Evolutionary conservation across 2,329 filamentous ascomycete species (phyloP).

Genomic region (Trichoderma brevicompactum): DNA sequence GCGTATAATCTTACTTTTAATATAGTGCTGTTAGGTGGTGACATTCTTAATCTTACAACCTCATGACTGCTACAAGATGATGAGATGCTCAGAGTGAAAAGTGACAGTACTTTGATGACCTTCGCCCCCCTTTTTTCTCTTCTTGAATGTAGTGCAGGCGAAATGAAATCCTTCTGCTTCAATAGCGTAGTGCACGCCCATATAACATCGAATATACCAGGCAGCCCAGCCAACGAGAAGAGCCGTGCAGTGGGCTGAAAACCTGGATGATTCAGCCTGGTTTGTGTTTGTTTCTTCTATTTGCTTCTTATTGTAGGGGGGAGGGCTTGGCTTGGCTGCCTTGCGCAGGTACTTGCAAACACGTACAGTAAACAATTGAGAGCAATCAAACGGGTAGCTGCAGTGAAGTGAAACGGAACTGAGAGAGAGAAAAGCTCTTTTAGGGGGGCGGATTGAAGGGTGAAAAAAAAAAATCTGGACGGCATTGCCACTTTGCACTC

Average conservation of each 20-base stretch:
- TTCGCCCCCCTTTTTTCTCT: not conserved
- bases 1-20: slow-evolving; percentile 9
- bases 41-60: not conserved
- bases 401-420: slow-evolving; percentile 15
- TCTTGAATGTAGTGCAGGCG: too few relatives aligned
- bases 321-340: not conserved
- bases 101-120: too few relatives aligned
- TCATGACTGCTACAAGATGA: not conserved
- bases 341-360: not conserved
- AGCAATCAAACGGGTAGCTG: slow-evolving; percentile 4
- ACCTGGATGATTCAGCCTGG: not conserved
- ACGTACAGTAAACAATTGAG: not conserved
- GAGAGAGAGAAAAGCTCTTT: not conserved
- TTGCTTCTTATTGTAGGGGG: not conserved
- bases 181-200: too few relatives aligned
- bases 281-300: not conserved
- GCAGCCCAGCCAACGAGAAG: not conserved
- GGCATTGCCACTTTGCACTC: not conserved
- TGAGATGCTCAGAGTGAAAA: too few relatives aligned
- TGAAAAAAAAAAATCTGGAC: not conserved
- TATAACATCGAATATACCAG: too few relatives aligned
- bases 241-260: not conserved
- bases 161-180: not conserved
- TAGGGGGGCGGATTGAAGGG: not conserved
- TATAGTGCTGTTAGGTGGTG: not conserved